These are phyloP conservation scores for Echinochloa phyllopogon DNA, from an alignment of 176 grass and related monocot genomes.

Conservation along the genomic window DNA sequence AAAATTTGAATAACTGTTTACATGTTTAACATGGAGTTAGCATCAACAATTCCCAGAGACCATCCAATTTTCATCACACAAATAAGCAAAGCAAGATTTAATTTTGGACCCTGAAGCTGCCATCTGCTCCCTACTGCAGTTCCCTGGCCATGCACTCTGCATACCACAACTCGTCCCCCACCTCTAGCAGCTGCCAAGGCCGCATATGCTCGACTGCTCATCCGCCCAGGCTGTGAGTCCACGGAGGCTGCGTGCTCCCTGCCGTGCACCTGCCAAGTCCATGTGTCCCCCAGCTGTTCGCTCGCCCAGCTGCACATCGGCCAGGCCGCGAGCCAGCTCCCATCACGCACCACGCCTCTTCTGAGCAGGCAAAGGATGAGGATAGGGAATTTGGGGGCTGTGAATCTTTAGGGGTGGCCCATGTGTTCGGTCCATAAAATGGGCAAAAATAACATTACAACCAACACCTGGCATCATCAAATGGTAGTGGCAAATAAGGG, in stretches of 20 bases:
- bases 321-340: too few species aligned
- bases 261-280: too few species aligned
- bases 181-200: neutral
- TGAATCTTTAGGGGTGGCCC: too few species aligned
- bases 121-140: neutral
- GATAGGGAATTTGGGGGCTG: too few species aligned
- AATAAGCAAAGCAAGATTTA: neutral
- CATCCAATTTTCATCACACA: neutral
- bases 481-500: neutral
- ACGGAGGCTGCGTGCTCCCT: neutral
- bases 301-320: too few species aligned
- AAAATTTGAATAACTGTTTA: neutral
- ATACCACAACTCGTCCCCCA: neutral
- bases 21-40: neutral
- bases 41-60: neutral
- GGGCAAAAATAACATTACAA: neutral
- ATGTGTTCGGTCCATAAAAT: neutral
- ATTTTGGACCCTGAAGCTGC: neutral
- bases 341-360: neutral
- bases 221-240: neutral
- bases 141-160: neutral
- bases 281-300: neutral
- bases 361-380: neutral
- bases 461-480: neutral
- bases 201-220: neutral